Evolutionary conservation across 352 stramenopile species (phyloP), one percentile per base, ranked within the genome.

Genomic region (Globisporangium recalcitrans): DNA sequence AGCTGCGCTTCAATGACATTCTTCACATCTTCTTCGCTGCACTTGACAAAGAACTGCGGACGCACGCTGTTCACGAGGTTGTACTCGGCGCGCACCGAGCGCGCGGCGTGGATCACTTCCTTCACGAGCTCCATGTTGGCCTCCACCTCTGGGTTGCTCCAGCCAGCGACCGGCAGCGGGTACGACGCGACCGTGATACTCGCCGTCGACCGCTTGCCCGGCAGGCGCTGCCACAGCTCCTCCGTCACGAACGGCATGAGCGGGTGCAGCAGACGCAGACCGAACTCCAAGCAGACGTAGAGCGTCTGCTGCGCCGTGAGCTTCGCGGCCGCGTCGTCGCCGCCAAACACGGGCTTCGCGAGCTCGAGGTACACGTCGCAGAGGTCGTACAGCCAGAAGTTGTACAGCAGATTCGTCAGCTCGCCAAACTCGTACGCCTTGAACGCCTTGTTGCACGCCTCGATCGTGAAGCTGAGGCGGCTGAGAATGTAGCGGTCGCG

Each of bases 311-410:
- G 85, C 2, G 84, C 87, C 48, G 86, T 88, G 16, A 75, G 58
- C 69, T 96, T 95, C 26, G 85, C 80, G 22, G 83, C 74, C 8
- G 67, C 69, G 59, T 90, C 80, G 7, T 80, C 80, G 48, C 96
- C 91, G 21, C 46, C 72, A 51, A 99, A 88, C 24, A 99, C 87
- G 14, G 97, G 97, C 83, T 99, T 99, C 73, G 97, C 96, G 57
- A 99, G 78, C 83, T 99, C 98, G n/a, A 99, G 86, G 76, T 99
- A 99, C 46, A 99, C 90, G 73, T 99, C 96, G 65, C 97, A 99
- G 10, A 99, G 75, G 61, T 99, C 96, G 74, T 99, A 97, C 42
- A 99, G 82, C 92, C 96, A 99, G 72, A 99, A 98, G 58, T 88
- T 85, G 83, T 99, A 98, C n/a, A 98, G 71, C 32, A 88, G 78